Conservation (phyloP, 495 filamentous ascomycete species). For the Paragyromitra xinjiangensis region DNA sequence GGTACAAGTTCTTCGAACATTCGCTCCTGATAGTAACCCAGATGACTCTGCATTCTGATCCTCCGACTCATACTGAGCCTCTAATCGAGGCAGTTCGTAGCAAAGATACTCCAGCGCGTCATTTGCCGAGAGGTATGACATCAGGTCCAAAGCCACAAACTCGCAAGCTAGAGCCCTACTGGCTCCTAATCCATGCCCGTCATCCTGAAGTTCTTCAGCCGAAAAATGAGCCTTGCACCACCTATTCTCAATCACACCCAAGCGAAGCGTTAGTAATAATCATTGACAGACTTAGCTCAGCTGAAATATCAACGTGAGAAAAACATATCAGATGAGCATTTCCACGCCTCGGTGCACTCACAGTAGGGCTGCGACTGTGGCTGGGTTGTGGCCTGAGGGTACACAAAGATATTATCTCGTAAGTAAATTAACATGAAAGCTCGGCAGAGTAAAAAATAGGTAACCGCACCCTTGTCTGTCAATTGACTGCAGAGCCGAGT, state of each 20-base stretch:
- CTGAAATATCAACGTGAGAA: background rate
- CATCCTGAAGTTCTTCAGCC: constrained; percentile 48
- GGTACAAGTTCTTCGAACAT: constrained; percentile 38
- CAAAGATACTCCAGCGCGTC: constrained; percentile 86
- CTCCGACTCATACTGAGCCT: constrained; percentile 53
- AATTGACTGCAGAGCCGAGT: constrained; percentile 52
- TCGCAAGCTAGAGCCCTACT: constrained; percentile 86
- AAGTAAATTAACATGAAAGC: constrained; percentile 30
- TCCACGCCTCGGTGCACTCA: constrained; percentile 42
- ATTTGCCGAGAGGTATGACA: constrained; percentile 77
- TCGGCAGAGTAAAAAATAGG: constrained; percentile 8
- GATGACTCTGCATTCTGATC: constrained; percentile 35
- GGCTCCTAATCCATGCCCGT: constrained; percentile 49
- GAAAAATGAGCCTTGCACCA: constrained; percentile 56
- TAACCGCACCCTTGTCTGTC: constrained; percentile 43
- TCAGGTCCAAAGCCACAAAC: constrained; percentile 88
- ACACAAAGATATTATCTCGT: constrained; percentile 16
- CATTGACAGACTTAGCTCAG: constrained; percentile 13
- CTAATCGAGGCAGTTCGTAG: constrained; percentile 71
- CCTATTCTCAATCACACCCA: constrained; percentile 29
- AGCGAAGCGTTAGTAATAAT: constrained; percentile 32
- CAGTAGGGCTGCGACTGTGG: constrained; percentile 56
- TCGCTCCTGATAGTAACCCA: constrained; percentile 32
- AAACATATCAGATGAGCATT: background rate
- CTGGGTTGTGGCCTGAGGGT: constrained; percentile 53